Conservation (phyloP, 495 filamentous ascomycete species). For the Clohesyomyces aquaticus region DNA sequence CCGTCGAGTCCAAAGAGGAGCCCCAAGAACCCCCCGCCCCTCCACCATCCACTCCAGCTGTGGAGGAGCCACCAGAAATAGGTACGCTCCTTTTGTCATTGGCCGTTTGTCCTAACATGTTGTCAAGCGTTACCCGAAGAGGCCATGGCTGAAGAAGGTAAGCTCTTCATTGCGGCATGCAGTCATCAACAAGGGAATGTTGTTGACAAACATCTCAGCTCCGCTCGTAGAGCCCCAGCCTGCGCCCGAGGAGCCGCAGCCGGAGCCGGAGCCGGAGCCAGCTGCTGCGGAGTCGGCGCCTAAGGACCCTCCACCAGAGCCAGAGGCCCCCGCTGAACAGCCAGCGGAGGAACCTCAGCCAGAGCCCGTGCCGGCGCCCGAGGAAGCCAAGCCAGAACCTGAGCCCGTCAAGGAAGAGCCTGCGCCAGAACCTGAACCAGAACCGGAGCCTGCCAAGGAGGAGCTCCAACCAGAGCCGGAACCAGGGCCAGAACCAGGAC, state of each 20-base stretch:
- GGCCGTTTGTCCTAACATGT: conserved; percentile 1
- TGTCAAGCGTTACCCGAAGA: conserved; percentile 8
- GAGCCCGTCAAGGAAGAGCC: conserved; percentile 20
- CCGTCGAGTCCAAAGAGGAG: neutral
- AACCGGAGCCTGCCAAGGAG: neutral
- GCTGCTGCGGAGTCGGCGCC: conserved; percentile 5
- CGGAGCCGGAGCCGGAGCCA: conserved; percentile 3
- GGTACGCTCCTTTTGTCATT: conserved; percentile 3
- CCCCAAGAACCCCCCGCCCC: conserved; percentile 16
- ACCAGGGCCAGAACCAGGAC: neutral
- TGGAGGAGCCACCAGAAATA: conserved; percentile 16
- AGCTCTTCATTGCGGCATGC: conserved; percentile 3
- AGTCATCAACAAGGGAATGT: conserved; percentile 5
- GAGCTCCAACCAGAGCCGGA: neutral
- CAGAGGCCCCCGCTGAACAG: too few species aligned
- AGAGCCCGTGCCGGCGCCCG: conserved; percentile 16
- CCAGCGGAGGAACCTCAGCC: conserved; percentile 9
- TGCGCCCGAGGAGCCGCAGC: conserved; percentile 1
- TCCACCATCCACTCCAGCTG: conserved; percentile 23
- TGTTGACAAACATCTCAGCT: conserved; percentile 3
- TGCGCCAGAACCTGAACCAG: conserved; percentile 20
- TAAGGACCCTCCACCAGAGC: neutral
- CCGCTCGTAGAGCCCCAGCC: neutral
- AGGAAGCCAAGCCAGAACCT: conserved; percentile 7
- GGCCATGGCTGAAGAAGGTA: conserved; percentile 11